Percentiles rank a stretch among this genome's conserved stretches.
Evolutionary conservation across 768 basidiomycete species (phyloP).

Genomic region (Agaricus sinodeliciosus): DNA sequence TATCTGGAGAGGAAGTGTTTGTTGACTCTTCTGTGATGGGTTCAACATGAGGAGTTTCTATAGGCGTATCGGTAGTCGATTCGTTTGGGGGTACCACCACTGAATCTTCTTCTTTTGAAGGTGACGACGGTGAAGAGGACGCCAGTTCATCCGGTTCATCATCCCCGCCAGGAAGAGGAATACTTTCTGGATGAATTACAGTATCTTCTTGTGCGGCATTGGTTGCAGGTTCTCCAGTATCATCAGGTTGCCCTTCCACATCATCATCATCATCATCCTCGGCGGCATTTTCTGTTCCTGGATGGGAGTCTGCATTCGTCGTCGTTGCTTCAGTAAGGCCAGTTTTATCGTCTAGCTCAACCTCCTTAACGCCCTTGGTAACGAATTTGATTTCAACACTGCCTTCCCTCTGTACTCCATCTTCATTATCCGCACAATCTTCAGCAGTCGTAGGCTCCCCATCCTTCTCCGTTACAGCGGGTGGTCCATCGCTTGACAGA

Average conservation of each 20-base stretch:
- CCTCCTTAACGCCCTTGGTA: constrained; percentile 56
- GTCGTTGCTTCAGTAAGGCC: not conserved
- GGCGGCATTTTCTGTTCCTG: not conserved
- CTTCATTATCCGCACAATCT: constrained; percentile 13
- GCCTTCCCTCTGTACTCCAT: constrained; percentile 8
- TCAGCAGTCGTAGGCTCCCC: constrained; percentile 16
- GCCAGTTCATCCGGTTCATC: constrained; percentile 12
- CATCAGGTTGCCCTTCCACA: not conserved
- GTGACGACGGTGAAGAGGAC: not conserved
- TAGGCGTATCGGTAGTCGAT: not conserved
- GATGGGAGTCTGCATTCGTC: constrained; percentile 3
- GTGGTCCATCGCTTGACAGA: not conserved
- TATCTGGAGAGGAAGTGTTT: not conserved
- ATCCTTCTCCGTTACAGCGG: constrained; percentile 17
- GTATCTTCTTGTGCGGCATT: not conserved
- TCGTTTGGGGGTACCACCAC: not conserved
- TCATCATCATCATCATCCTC: not conserved
- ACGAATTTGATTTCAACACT: constrained; percentile 28
- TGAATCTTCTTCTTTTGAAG: not conserved
- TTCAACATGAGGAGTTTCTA: not conserved
- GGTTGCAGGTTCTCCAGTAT: not conserved
- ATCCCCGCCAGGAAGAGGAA: constrained; percentile 13
- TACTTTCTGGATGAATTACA: constrained; percentile 11
- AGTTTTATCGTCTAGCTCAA: constrained; percentile 62
- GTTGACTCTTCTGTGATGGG: too few species aligned